Evolutionary conservation across 352 stramenopile genomes (phyloP).

Genomic region (Globisporangium abappressorium): DNA sequence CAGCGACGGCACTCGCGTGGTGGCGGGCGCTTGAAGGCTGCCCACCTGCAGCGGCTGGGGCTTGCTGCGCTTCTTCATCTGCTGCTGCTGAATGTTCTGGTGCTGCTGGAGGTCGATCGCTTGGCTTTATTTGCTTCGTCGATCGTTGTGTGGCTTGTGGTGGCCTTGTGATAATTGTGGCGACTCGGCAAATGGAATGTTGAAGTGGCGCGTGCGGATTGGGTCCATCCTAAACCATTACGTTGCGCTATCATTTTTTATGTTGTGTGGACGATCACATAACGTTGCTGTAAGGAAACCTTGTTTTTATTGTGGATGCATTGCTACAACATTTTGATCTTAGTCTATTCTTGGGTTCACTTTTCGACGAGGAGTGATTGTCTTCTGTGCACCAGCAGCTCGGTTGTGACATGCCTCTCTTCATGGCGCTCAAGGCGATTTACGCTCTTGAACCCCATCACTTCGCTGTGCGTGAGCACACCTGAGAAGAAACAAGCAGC

Average conservation of each 20-base stretch:
- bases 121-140: neutral
- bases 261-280: neutral
- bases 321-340: neutral
- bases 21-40: neutral
- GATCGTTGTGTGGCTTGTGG: too few species aligned
- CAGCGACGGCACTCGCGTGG: neutral
- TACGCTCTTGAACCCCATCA: neutral
- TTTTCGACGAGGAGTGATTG: neutral
- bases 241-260: neutral
- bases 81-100: neutral
- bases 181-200: neutral
- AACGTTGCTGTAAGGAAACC: neutral
- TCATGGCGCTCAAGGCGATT: neutral
- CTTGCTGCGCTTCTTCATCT: conserved; percentile 12
- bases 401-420: neutral
- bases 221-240: neutral
- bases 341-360: conserved; percentile 7
- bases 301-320: neutral
- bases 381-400: neutral
- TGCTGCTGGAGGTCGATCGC: neutral
- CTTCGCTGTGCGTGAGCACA: neutral
- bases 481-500: neutral
- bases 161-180: too few species aligned
- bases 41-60: conserved; percentile 6
- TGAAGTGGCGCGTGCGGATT: neutral